These are phyloP conservation scores for Friedmanniomyces endolithicus DNA, from an alignment of 495 filamentous ascomycete genomes.

Conservation along the genomic window DNA sequence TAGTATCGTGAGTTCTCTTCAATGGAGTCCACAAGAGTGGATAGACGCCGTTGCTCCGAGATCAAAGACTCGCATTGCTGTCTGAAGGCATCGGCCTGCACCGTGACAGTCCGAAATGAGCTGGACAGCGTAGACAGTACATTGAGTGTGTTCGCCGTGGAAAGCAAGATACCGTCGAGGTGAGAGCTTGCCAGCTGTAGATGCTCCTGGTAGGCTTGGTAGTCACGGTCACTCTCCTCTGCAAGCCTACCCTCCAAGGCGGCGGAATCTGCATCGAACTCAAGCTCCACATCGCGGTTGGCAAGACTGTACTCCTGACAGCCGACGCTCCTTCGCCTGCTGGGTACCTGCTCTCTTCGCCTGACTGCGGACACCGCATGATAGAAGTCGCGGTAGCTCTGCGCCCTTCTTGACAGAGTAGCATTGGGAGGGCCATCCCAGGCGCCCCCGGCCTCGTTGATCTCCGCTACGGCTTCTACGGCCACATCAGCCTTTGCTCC, in stretches of 20 bases:
- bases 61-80: constrained; percentile 80
- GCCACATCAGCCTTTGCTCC: constrained; percentile 33
- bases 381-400: constrained; percentile 67
- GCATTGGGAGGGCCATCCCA: constrained; percentile 47
- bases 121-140: constrained; percentile 63
- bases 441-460: constrained; percentile 40
- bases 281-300: constrained; percentile 37
- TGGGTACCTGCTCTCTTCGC: constrained; percentile 33
- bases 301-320: constrained; percentile 18
- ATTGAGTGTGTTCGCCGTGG: constrained; percentile 58
- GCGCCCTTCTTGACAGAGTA: constrained; percentile 50
- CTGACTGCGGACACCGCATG: constrained; percentile 46
- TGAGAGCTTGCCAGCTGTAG: constrained; percentile 66
- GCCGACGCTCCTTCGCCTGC: constrained; percentile 32
- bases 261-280: constrained; percentile 52
- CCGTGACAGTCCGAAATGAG: constrained; percentile 75
- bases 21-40: constrained; percentile 65
- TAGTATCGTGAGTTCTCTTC: constrained; percentile 83
- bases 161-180: constrained; percentile 63
- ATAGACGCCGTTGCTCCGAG: constrained; percentile 61
- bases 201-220: constrained; percentile 66
- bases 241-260: constrained; percentile 53
- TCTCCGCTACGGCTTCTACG: constrained; percentile 33
- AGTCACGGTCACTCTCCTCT: constrained; percentile 72
- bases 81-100: constrained; percentile 81